Conservation (phyloP, 371 early-diverging fungal genomes). For the Polyrhizophydium stewartii region DNA sequence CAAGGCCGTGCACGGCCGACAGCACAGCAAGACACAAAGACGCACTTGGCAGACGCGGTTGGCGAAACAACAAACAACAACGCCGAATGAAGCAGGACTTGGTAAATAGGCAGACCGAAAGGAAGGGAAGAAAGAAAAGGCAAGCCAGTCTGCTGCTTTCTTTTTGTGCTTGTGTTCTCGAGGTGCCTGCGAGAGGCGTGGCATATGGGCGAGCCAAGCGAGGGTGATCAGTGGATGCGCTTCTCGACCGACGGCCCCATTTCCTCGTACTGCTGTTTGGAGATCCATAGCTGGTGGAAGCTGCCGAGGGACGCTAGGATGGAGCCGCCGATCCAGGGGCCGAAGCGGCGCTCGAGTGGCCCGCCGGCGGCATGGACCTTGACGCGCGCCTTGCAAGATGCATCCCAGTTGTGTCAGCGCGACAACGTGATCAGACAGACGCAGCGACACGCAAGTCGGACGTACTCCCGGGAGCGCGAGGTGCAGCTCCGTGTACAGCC, state of each 20-base stretch:
- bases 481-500: slow-evolving; percentile 68
- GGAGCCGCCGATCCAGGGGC: slow-evolving; percentile 96
- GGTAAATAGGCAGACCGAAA: no score
- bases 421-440: background rate
- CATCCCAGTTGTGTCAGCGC: no score
- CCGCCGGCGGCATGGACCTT: slow-evolving; percentile 76
- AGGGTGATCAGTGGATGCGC: slow-evolving; percentile 43
- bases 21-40: no score
- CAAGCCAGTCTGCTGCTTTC: no score
- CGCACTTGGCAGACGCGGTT: no score
- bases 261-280: slow-evolving; percentile 91
- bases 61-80: no score
- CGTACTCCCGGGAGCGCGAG: slow-evolving; percentile 1
- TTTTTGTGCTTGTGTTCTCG: no score
- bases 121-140: no score
- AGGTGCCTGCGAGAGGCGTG: no score
- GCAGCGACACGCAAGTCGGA: background rate
- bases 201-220: no score
- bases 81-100: no score
- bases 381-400: slow-evolving; percentile 60
- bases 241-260: slow-evolving; percentile 80
- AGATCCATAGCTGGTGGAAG: slow-evolving; percentile 97
- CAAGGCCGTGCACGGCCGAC: no score
- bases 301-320: slow-evolving; percentile 91
- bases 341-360: slow-evolving; percentile 78